These are phyloP conservation scores for Solanum neorickii DNA, from an alignment of 257 asterid species.

Conservation along the genomic window DNA sequence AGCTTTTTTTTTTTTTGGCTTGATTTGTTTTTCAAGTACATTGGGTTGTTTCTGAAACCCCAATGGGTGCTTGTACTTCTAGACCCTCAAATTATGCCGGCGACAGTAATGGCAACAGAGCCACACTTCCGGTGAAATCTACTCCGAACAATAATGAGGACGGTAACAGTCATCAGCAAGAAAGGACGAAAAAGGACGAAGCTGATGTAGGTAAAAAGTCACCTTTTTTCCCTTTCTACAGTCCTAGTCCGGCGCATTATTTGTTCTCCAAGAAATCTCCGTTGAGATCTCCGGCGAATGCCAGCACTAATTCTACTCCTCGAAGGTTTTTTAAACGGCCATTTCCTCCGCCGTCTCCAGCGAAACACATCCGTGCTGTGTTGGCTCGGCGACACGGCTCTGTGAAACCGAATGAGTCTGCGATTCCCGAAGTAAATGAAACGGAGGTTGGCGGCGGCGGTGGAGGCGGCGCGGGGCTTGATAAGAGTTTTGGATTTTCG, in stretches of 20 bases:
- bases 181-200: slow-evolving; percentile 16
- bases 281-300: slow-evolving; percentile 59
- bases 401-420: slow-evolving; percentile 64
- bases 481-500: slow-evolving; percentile 77
- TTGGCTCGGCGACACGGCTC: slow-evolving; percentile 82
- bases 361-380: slow-evolving; percentile 81
- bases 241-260: slow-evolving; percentile 89
- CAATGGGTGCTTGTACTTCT: slow-evolving; percentile 70
- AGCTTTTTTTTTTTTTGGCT: background rate
- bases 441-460: slow-evolving; percentile 9
- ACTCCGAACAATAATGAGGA: slow-evolving; percentile 2
- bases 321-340: slow-evolving; percentile 66
- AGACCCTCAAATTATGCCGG: slow-evolving; percentile 36
- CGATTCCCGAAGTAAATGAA: slow-evolving; percentile 60
- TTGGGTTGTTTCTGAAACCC: background rate
- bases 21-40: background rate
- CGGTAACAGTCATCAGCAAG: background rate
- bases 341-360: slow-evolving; percentile 95
- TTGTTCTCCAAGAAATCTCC: slow-evolving; percentile 77
- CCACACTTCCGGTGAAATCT: slow-evolving; percentile 2
- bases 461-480: slow-evolving; percentile 26
- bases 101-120: background rate
- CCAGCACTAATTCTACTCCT: slow-evolving; percentile 40
- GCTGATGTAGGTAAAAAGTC: slow-evolving; percentile 48
- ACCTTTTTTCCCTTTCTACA: slow-evolving; percentile 83